A percentile compares a stretch with the other conserved stretches of the same genome.
These are phyloP conservation scores for Tricladium varicosporioides DNA, from an alignment of 2,329 filamentous ascomycete species.

Conservation along the genomic window DNA sequence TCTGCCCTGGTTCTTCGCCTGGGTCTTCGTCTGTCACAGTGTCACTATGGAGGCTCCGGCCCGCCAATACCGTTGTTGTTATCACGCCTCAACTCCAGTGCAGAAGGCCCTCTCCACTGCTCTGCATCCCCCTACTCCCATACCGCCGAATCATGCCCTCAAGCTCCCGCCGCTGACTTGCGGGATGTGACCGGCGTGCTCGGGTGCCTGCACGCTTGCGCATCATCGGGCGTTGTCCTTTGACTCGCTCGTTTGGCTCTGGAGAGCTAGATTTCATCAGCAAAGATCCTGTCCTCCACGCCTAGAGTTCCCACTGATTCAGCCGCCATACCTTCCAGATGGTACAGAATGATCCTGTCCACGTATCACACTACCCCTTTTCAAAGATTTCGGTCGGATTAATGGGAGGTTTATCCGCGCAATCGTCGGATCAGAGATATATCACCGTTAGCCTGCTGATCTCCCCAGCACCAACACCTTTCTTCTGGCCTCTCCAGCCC, in stretches of 20 bases:
- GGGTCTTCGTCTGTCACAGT: constrained; percentile 2
- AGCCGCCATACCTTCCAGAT: constrained; percentile 24
- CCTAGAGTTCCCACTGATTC: constrained; percentile 22
- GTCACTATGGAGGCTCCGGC: constrained; percentile 26
- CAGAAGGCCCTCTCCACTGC: not conserved
- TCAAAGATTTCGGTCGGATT: constrained; percentile 18
- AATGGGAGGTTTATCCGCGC: constrained; percentile 28
- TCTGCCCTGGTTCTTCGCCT: not conserved
- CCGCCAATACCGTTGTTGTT: constrained; percentile 25
- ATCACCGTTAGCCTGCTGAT: constrained; percentile 30
- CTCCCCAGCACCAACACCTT: constrained; percentile 9
- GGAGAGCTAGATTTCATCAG: constrained; percentile 12
- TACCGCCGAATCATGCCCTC: not conserved
- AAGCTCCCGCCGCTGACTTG: constrained; percentile 11
- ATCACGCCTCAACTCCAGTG: not conserved
- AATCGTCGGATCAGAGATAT: constrained; percentile 27
- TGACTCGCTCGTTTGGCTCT: constrained; percentile 7
- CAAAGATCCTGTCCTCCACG: constrained; percentile 9
- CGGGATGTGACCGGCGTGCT: constrained; percentile 18
- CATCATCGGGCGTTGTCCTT: not conserved
- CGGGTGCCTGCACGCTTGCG: constrained; percentile 11
- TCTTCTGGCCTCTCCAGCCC: not conserved
- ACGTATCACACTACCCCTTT: constrained; percentile 16
- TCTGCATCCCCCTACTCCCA: constrained; percentile 1
- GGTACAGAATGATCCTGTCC: constrained; percentile 9